Conservation (phyloP, 306 rosid species). For the Carpinus viminea region DNA sequence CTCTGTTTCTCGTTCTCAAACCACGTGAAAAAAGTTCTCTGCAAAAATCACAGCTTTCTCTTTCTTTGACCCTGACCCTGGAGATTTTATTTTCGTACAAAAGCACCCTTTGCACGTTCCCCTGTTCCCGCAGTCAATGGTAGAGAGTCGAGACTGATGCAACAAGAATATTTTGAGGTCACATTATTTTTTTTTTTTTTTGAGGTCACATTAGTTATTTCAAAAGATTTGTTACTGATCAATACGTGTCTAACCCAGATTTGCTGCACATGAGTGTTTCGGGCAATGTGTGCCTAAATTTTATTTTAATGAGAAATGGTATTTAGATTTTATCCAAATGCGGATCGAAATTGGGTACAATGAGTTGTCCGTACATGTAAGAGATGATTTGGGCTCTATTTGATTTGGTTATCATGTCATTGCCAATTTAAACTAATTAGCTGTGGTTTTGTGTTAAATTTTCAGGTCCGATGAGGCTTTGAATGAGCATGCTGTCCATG, state of each 20-base stretch:
- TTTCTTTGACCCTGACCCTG: background rate
- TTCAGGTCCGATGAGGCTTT: conserved; percentile 47
- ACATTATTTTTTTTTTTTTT: no score
- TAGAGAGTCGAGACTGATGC: background rate
- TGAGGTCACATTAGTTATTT: background rate
- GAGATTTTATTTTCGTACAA: background rate
- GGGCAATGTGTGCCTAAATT: background rate
- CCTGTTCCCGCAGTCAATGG: background rate
- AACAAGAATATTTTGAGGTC: background rate
- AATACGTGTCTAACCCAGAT: no score
- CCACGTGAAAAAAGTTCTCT: background rate
- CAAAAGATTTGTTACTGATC: no score
- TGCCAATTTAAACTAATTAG: no score
- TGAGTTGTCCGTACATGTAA: no score
- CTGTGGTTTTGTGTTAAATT: background rate
- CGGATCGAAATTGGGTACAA: no score
- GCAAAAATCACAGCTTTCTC: background rate
- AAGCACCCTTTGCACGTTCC: background rate
- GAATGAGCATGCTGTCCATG: conserved; percentile 74
- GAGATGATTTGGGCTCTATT: no score
- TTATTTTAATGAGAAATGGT: no score
- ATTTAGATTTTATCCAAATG: no score
- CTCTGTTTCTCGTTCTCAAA: background rate
- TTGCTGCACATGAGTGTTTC: background rate
- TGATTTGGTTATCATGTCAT: no score